These are phyloP conservation scores for Parathielavia appendiculata DNA, from an alignment of 495 filamentous ascomycete species.

Conservation along the genomic window DNA sequence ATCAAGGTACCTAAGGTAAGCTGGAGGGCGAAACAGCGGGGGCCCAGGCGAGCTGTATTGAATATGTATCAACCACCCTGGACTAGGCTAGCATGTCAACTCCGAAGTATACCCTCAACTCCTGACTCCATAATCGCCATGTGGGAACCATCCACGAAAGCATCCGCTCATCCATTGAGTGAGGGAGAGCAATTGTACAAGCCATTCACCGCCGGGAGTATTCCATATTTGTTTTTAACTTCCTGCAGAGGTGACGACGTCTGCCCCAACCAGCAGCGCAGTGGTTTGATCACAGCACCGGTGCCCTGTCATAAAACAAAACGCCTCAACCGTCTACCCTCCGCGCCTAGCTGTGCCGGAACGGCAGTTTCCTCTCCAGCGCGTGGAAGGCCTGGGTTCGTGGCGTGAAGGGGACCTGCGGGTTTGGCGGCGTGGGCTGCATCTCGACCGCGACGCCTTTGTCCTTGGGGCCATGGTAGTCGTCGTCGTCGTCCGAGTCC, in stretches of 20 bases:
- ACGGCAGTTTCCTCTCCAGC: slow-evolving; percentile 46
- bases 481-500: slow-evolving; percentile 38
- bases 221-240: neutral
- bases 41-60: neutral
- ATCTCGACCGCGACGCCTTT: slow-evolving; percentile 40
- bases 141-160: neutral
- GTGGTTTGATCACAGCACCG: slow-evolving; percentile 4
- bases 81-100: neutral
- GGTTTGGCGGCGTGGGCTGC: slow-evolving; percentile 33
- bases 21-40: too few species aligned
- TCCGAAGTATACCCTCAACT: neutral
- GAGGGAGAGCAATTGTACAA: neutral
- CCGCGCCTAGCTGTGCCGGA: slow-evolving; percentile 14
- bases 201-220: neutral
- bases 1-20: too few species aligned
- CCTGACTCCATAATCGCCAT: neutral
- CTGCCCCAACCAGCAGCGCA: slow-evolving; percentile 10
- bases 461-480: slow-evolving; percentile 19
- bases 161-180: neutral
- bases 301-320: neutral
- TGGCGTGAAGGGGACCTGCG: slow-evolving; percentile 44
- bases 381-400: slow-evolving; percentile 52
- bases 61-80: slow-evolving; percentile 11
- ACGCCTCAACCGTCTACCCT: too few species aligned
- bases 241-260: neutral